Evolutionary conservation across 1,139 yeast species (phyloP).

Genomic region (Yarrowia galli): DNA sequence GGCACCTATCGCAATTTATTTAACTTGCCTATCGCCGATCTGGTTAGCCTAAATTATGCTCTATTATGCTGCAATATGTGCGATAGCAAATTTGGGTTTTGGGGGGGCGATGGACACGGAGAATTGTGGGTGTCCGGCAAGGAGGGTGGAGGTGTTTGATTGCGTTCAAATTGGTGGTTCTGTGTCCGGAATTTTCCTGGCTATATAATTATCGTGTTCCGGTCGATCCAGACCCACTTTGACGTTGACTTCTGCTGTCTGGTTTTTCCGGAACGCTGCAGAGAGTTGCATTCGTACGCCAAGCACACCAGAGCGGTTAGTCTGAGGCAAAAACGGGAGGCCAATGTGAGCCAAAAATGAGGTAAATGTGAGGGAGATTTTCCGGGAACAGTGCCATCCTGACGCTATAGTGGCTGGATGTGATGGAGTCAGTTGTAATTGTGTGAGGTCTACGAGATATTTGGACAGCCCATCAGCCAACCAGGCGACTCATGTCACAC

Average conservation of each 20-base stretch:
- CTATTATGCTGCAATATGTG: slow-evolving; percentile 20
- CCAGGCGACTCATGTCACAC: too few species aligned
- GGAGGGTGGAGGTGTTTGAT: neutral
- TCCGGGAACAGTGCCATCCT: too few species aligned
- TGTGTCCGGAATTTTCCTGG: too few species aligned
- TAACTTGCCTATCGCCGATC: slow-evolving; percentile 35
- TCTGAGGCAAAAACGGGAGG: too few species aligned
- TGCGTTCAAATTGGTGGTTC: neutral
- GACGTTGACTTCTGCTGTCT: neutral
- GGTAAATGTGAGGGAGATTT: too few species aligned
- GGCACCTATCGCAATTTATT: neutral
- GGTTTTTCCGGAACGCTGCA: slow-evolving; percentile 4
- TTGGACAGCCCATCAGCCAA: too few species aligned
- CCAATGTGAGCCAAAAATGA: too few species aligned
- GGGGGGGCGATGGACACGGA: neutral
- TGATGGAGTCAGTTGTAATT: too few species aligned
- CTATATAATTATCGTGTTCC: neutral
- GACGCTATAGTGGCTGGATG: too few species aligned
- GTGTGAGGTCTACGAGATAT: too few species aligned
- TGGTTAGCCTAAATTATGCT: slow-evolving; percentile 31
- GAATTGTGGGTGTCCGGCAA: neutral
- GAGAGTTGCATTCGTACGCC: too few species aligned
- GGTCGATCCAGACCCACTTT: neutral
- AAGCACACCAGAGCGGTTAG: too few species aligned
- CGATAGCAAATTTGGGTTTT: slow-evolving; percentile 21